Evolutionary conservation across 345 rosid species (phyloP).

Genomic region (Dipteronia sinensis): DNA sequence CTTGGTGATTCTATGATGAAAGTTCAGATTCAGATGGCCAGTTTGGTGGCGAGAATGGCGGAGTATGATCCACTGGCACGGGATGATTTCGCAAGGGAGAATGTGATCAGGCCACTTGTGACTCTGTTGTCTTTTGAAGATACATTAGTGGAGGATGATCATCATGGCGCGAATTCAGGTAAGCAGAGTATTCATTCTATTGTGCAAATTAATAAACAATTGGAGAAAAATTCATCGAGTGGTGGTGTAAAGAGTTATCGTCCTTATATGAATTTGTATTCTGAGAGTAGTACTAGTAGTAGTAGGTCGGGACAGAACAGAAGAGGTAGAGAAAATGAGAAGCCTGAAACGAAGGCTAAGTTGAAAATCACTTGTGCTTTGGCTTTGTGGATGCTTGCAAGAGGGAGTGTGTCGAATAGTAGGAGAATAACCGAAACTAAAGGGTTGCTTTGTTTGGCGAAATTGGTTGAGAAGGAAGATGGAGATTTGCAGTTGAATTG

Average conservation of each 20-base stretch:
- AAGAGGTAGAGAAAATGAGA: conserved; percentile 78
- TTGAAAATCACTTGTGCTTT: conserved; percentile 65
- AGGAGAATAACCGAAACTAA: conserved; percentile 83
- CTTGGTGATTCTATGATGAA: conserved; percentile 67
- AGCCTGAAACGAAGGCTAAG: conserved; percentile 56
- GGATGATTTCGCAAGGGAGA: conserved; percentile 83
- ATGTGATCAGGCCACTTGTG: conserved; percentile 80
- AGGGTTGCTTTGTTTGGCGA: conserved; percentile 89
- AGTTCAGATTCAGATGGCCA: conserved; percentile 66
- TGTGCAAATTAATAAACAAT: conserved; percentile 73
- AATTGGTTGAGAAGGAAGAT: conserved; percentile 67
- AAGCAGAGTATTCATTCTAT: conserved; percentile 74
- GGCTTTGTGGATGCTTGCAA: conserved; percentile 90
- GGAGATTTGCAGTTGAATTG: conserved; percentile 78
- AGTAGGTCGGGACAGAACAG: conserved; percentile 41
- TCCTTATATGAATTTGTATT: conserved; percentile 44
- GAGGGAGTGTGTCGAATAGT: conserved; percentile 68
- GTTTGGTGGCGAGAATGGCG: conserved; percentile 81
- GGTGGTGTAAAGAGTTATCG: conserved; percentile 33
- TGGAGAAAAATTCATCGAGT: conserved; percentile 33
- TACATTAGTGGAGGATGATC: conserved; percentile 53
- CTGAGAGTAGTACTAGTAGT: conserved; percentile 44
- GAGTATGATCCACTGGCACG: conserved; percentile 60
- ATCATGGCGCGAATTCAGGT: conserved; percentile 32
- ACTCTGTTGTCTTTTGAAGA: conserved; percentile 63